A percentile compares a stretch with the other conserved stretches of the same genome.
phyloP scores from a whole-genome alignment of 495 filamentous ascomycete genomes.

The Thermochaetoides thermophila region DNA sequence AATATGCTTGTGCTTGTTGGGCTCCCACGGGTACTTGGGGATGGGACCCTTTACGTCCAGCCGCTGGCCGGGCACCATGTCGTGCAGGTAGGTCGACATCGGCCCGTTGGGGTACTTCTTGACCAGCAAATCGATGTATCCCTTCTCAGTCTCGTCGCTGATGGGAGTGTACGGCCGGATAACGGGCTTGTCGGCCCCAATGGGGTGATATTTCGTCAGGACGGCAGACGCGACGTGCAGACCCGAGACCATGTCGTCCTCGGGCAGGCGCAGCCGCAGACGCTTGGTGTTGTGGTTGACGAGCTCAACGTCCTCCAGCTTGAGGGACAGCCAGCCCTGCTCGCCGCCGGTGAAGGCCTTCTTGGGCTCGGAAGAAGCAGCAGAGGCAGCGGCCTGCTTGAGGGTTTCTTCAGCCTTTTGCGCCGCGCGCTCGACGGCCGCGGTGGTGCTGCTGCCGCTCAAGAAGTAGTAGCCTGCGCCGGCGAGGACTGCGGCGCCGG shows the following conservation, averaged over 20 bases:
- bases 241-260: slow-evolving; percentile 69
- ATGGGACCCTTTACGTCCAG: slow-evolving; percentile 90
- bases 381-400: slow-evolving; percentile 23
- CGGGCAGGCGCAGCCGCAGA: slow-evolving; percentile 69
- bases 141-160: slow-evolving; percentile 64
- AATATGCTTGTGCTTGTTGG: slow-evolving; percentile 93
- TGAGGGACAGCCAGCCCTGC: slow-evolving; percentile 68
- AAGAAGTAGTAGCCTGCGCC: slow-evolving; percentile 40
- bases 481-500: slow-evolving; percentile 23
- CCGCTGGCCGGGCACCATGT: slow-evolving; percentile 60
- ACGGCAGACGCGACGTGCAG: slow-evolving; percentile 69
- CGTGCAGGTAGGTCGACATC: slow-evolving; percentile 81
- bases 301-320: slow-evolving; percentile 59
- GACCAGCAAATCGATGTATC: slow-evolving; percentile 76
- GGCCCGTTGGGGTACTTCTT: slow-evolving; percentile 82
- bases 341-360: slow-evolving; percentile 68
- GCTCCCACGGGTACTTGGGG: slow-evolving; percentile 78
- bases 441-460: slow-evolving; percentile 26
- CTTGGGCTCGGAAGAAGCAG: slow-evolving; percentile 24
- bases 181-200: slow-evolving; percentile 62
- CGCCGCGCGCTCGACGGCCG: slow-evolving; percentile 28
- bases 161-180: slow-evolving; percentile 87
- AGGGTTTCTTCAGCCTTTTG: slow-evolving; percentile 37
- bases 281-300: slow-evolving; percentile 86
- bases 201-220: slow-evolving; percentile 73